Conservation (phyloP, 768 basidiomycete genomes). For the Trametes punicea region DNA sequence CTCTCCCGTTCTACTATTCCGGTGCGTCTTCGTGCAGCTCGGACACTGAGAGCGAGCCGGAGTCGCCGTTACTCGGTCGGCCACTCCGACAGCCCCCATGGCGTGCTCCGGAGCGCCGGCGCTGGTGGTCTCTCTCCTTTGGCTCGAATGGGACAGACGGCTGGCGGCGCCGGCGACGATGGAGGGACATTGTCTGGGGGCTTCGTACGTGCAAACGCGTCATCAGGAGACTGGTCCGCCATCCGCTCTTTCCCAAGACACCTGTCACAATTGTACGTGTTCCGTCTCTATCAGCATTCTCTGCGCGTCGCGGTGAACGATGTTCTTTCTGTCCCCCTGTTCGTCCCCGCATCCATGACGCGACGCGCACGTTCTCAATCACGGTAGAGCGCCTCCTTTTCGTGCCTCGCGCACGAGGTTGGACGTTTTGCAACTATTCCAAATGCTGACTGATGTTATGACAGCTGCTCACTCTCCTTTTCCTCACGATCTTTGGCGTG, state of each 20-base stretch:
- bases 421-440: not conserved
- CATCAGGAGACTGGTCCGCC: conserved; percentile 55
- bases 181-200: conserved; percentile 40
- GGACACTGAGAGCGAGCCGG: conserved; percentile 54
- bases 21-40: conserved; percentile 51
- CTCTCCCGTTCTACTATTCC: conserved; percentile 50
- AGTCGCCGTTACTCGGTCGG: conserved; percentile 40
- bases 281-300: not conserved
- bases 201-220: conserved; percentile 53
- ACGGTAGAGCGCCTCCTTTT: not conserved
- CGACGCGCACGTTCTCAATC: not conserved
- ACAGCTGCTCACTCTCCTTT: conserved; percentile 66
- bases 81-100: conserved; percentile 23
- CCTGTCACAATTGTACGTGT: conserved; percentile 74
- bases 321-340: not conserved
- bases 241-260: conserved; percentile 76
- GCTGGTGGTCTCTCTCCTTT: conserved; percentile 27
- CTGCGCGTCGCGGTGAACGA: not conserved
- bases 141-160: conserved; percentile 52
- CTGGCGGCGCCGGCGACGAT: conserved; percentile 47
- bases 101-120: conserved; percentile 33
- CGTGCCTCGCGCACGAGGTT: not conserved
- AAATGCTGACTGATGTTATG: not conserved
- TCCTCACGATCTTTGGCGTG: conserved; percentile 78
- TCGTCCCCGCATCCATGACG: not conserved